Evolutionary conservation across 805 yeast species (phyloP), one percentile per base, ranked within the genome.

Genomic region (Ogataea henricii): DNA sequence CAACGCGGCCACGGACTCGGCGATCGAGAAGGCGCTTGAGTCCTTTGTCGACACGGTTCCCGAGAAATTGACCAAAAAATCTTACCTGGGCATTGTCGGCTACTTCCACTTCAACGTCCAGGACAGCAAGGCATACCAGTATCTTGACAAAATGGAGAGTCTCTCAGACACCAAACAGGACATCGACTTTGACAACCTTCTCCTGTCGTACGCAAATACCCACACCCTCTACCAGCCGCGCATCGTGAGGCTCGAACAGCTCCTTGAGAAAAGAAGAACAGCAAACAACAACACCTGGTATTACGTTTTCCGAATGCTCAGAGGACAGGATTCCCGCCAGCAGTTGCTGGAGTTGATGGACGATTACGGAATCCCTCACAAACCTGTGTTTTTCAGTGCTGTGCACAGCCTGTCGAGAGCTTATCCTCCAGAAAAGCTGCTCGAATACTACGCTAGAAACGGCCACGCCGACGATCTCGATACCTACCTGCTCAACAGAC

Each of bases 281-380:
- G 56, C 65, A 2, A 64, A 64, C 40, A 34, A 48, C 7, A 61
- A 62, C 23, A 64, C 68, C 3, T 65, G 67, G 66, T 65, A 65
- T 40, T 55, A 52, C 21, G 23, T 60, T 2, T 63, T 56, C 36
- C 48, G 58, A 8, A 41, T 56, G 21, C 51, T 65, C 14, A 46
- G 49, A 21, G 45, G 48, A 2, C 46, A 51, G 2, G 52, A 51
- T 17, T 45, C 60, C 1, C 54, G 59, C 40, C 6, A 58, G 1
- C 43, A 52, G 43, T 21, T 63, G 30, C 40, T 64, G 14, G 52
- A 55, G 6, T 23, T 55, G 20, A 64, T 65, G 68, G 37, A 53
- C 8, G 54, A 59, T 9, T 48, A 49, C 30, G 50, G 46, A 1
- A 45, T 65, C 6, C 43, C 58, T 1, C 38, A 50, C 3, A n/a